phyloP scores from a whole-genome alignment of 352 stramenopile species.

The Phytophthora lateralis region DNA sequence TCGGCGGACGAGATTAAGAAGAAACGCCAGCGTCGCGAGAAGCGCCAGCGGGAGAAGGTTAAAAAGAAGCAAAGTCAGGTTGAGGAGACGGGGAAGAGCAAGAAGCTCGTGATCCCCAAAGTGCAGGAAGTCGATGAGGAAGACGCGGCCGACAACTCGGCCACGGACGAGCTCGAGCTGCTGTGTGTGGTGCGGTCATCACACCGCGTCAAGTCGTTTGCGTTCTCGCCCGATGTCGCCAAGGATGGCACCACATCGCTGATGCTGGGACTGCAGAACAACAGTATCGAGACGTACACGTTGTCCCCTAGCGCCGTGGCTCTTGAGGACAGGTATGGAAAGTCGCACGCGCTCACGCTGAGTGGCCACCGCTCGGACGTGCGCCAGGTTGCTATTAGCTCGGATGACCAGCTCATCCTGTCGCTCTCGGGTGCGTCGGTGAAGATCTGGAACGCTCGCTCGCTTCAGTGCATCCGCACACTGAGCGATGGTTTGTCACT shows the following conservation, averaged over 20 bases:
- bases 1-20: conserved; percentile 89
- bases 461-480: conserved; percentile 91
- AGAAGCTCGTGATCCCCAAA: conserved; percentile 40
- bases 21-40: conserved; percentile 90
- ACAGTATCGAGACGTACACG: conserved; percentile 91
- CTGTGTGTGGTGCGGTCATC: conserved; percentile 84
- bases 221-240: conserved; percentile 81
- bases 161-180: conserved; percentile 88
- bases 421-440: conserved; percentile 84
- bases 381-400: conserved; percentile 85
- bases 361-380: conserved; percentile 93
- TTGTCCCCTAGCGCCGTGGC: conserved; percentile 57
- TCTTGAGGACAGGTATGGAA: conserved; percentile 73
- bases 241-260: conserved; percentile 85
- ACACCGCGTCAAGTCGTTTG: conserved; percentile 89
- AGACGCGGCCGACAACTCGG: conserved; percentile 63
- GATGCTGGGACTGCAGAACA: conserved; percentile 91
- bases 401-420: conserved; percentile 91
- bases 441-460: conserved; percentile 94
- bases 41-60: conserved; percentile 88
- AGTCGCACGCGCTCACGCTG: conserved; percentile 73
- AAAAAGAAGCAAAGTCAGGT: conserved; percentile 72
- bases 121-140: conserved; percentile 45
- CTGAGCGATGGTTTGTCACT: conserved; percentile 79
- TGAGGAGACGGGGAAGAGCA: conserved; percentile 29